A percentile compares a stretch with the other conserved stretches of the same genome.
These are phyloP conservation scores for Fusarium aywerte DNA, from an alignment of 2,329 filamentous ascomycete genomes.

Conservation along the genomic window DNA sequence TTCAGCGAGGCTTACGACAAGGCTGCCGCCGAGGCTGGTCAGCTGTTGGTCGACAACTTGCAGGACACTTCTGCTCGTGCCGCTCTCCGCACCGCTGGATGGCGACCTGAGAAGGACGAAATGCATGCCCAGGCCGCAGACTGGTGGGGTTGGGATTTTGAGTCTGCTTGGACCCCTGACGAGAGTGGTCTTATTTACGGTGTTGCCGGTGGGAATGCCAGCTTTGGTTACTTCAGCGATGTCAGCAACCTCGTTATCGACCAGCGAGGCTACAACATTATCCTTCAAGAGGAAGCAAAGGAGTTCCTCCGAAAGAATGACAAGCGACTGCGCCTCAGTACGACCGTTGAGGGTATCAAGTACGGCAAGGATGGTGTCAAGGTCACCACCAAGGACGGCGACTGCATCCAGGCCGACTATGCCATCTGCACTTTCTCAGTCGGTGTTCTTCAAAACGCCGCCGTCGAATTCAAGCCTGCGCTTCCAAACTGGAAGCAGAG, in stretches of 20 bases:
- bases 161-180: conserved; percentile 67
- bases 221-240: conserved; percentile 70
- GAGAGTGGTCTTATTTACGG: conserved; percentile 66
- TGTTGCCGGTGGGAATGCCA: conserved; percentile 66
- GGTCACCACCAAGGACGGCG: conserved; percentile 62
- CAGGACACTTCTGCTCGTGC: conserved; percentile 71
- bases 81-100: conserved; percentile 68
- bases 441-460: conserved; percentile 72
- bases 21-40: conserved; percentile 64
- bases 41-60: conserved; percentile 66
- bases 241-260: conserved; percentile 71
- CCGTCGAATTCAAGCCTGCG: conserved; percentile 66
- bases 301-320: conserved; percentile 68
- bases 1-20: conserved; percentile 59
- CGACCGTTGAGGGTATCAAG: conserved; percentile 64
- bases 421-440: conserved; percentile 75
- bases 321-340: conserved; percentile 66
- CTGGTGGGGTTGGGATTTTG: conserved; percentile 69
- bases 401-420: conserved; percentile 67
- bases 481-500: conserved; percentile 73
- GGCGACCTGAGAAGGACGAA: conserved; percentile 65
- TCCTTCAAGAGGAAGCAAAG: conserved; percentile 66
- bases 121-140: conserved; percentile 66
- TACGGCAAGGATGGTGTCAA: conserved; percentile 65
- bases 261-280: conserved; percentile 68